Evolutionary conservation across 2,329 filamentous ascomycete species (phyloP).

Genomic region (Alternaria sp.): DNA sequence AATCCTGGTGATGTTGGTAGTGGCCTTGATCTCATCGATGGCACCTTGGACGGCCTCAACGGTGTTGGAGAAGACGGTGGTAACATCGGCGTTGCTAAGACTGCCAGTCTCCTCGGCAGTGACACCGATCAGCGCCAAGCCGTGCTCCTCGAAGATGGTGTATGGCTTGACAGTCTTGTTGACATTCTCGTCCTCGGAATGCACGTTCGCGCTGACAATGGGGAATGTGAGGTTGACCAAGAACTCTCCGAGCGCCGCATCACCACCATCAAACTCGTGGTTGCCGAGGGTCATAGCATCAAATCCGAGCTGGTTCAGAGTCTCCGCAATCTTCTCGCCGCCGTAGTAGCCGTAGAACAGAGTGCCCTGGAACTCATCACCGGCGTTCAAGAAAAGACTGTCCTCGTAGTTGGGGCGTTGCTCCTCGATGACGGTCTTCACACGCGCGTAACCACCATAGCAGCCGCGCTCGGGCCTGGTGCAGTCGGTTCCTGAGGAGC

Average conservation of each 20-base stretch:
- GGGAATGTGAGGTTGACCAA: constrained; percentile 69
- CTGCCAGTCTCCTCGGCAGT: constrained; percentile 65
- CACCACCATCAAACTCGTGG: constrained; percentile 67
- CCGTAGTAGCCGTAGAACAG: constrained; percentile 71
- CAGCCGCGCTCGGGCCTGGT: constrained; percentile 62
- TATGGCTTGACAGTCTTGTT: constrained; percentile 70
- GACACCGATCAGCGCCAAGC: constrained; percentile 68
- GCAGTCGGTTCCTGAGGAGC: constrained; percentile 67
- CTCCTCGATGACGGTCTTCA: constrained; percentile 66
- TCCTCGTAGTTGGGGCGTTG: constrained; percentile 64
- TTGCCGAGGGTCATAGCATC: constrained; percentile 64
- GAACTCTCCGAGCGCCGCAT: constrained; percentile 67
- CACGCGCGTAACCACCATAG: constrained; percentile 68
- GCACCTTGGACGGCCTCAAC: constrained; percentile 65
- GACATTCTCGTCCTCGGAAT: constrained; percentile 64
- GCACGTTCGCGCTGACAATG: constrained; percentile 67
- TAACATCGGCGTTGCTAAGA: constrained; percentile 64
- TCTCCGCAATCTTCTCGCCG: constrained; percentile 71
- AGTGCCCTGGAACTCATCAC: constrained; percentile 74
- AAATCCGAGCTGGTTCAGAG: constrained; percentile 69
- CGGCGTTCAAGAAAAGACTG: constrained; percentile 68
- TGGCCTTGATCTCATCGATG: constrained; percentile 66
- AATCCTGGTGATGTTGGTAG: constrained; percentile 68
- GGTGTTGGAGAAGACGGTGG: constrained; percentile 65
- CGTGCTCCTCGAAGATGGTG: constrained; percentile 66